Evolutionary conservation across 2,329 filamentous ascomycete genomes (phyloP).

Genomic region (Bipolaris gigantea): DNA sequence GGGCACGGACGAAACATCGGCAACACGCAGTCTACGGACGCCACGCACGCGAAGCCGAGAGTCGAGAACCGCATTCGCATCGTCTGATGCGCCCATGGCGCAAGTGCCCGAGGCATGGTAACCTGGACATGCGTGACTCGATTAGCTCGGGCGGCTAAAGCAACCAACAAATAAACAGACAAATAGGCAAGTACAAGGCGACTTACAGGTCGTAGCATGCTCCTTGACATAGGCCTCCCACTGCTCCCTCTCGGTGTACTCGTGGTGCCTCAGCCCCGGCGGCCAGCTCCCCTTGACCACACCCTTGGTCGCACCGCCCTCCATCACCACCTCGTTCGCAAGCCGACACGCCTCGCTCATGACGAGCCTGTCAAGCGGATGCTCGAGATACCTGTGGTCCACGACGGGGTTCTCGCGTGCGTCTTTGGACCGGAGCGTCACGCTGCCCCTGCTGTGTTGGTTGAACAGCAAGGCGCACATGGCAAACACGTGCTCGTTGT

Average conservation of each 20-base stretch:
- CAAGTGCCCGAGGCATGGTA: slow-evolving; percentile 61
- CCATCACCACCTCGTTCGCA: slow-evolving; percentile 62
- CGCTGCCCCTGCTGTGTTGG: slow-evolving; percentile 59
- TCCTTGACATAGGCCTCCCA: slow-evolving; percentile 62
- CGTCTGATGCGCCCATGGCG: slow-evolving; percentile 53
- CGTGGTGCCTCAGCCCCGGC: slow-evolving; percentile 54
- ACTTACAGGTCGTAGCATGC: slow-evolving; percentile 62
- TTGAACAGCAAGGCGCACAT: slow-evolving; percentile 62
- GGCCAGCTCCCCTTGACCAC: slow-evolving; percentile 66
- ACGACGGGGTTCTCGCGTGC: slow-evolving; percentile 58
- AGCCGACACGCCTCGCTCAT: slow-evolving; percentile 61
- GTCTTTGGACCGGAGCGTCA: slow-evolving; percentile 55
- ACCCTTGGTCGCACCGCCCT: slow-evolving; percentile 60
- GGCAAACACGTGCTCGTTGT: slow-evolving; percentile 59
- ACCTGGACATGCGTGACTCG: slow-evolving; percentile 26
- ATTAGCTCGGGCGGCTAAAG: too few species aligned
- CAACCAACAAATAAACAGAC: background rate
- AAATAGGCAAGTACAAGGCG: background rate
- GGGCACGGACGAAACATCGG: slow-evolving; percentile 32
- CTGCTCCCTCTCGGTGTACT: slow-evolving; percentile 57
- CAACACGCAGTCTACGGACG: slow-evolving; percentile 31
- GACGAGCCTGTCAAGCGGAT: slow-evolving; percentile 62
- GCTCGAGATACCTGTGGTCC: slow-evolving; percentile 61
- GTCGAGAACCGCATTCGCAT: slow-evolving; percentile 45
- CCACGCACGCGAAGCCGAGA: slow-evolving; percentile 33